Conservation (phyloP, 2,329 filamentous ascomycete species). For the Fusarium setosum region DNA sequence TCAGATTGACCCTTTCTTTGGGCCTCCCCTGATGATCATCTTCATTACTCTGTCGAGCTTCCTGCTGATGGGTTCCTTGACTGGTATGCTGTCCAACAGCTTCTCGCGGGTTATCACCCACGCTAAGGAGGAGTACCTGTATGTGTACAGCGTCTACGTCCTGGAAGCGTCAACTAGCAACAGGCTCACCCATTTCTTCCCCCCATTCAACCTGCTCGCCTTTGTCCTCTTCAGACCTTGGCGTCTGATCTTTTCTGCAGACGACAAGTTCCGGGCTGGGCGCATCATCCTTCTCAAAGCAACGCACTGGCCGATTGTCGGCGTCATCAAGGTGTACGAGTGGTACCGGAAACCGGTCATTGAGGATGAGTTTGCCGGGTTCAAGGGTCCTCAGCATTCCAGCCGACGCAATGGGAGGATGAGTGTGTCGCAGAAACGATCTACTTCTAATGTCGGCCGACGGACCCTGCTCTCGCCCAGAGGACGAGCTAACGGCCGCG, state of each 20-base stretch:
- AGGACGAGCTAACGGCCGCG: slow-evolving; percentile 29
- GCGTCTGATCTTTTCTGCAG: slow-evolving; percentile 73
- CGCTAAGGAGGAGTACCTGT: slow-evolving; percentile 81
- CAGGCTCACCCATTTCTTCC: slow-evolving; percentile 76
- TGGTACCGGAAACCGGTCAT: slow-evolving; percentile 54
- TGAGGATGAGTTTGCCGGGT: slow-evolving; percentile 59
- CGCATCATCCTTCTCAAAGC: slow-evolving; percentile 72
- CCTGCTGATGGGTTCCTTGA: slow-evolving; percentile 81
- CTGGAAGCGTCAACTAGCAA: slow-evolving; percentile 76
- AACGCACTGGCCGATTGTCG: slow-evolving; percentile 76
- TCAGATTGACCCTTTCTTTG: slow-evolving; percentile 68
- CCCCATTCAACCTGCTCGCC: slow-evolving; percentile 79
- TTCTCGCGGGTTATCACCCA: slow-evolving; percentile 74
- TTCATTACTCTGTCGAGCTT: slow-evolving; percentile 85
- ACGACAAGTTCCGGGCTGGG: slow-evolving; percentile 69
- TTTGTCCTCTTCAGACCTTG: slow-evolving; percentile 78
- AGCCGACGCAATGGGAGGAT: slow-evolving; percentile 35
- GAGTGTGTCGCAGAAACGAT: slow-evolving; percentile 28
- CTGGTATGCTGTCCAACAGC: slow-evolving; percentile 82
- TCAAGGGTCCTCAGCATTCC: slow-evolving; percentile 57
- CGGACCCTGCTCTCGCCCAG: slow-evolving; percentile 30
- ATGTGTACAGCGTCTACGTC: slow-evolving; percentile 76
- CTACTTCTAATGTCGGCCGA: slow-evolving; percentile 27
- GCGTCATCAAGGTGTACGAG: slow-evolving; percentile 76
- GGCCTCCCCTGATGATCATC: slow-evolving; percentile 73